These are phyloP conservation scores for Didymella exigua DNA, from an alignment of 2,329 filamentous ascomycete genomes.

Conservation along the genomic window DNA sequence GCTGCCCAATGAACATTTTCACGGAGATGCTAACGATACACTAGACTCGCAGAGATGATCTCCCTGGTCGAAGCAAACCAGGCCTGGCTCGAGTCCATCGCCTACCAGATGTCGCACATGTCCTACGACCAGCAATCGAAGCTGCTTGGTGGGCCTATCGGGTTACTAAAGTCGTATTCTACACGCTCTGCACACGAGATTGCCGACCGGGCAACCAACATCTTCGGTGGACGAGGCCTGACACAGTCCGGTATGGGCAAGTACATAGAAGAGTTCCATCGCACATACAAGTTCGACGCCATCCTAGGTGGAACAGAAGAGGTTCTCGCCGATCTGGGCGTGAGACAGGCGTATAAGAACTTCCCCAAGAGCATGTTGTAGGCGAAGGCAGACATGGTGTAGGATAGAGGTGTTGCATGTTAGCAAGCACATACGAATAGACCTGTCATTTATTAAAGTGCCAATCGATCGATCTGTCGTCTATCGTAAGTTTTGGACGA, in stretches of 20 bases:
- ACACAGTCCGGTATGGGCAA: slow-evolving; percentile 84
- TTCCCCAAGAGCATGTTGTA: slow-evolving; percentile 87
- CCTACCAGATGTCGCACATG: slow-evolving; percentile 89
- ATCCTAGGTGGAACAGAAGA: slow-evolving; percentile 80
- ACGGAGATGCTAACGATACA: not conserved
- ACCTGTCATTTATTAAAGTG: not conserved
- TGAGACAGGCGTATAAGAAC: slow-evolving; percentile 80
- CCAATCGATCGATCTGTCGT: slow-evolving; percentile 2
- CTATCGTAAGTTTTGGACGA: not conserved
- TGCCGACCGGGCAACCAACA: slow-evolving; percentile 82
- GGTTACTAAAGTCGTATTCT: slow-evolving; percentile 77
- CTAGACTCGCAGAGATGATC: slow-evolving; percentile 84
- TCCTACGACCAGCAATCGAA: slow-evolving; percentile 76
- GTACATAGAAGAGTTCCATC: slow-evolving; percentile 82
- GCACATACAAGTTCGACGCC: slow-evolving; percentile 75
- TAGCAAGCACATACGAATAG: not conserved
- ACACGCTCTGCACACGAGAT: slow-evolving; percentile 82
- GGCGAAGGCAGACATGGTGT: slow-evolving; percentile 9
- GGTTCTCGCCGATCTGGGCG: slow-evolving; percentile 78
- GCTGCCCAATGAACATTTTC: not conserved
- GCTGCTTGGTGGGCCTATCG: slow-evolving; percentile 79
- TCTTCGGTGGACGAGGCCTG: slow-evolving; percentile 81
- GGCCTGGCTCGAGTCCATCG: slow-evolving; percentile 82
- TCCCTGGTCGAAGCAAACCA: slow-evolving; percentile 80
- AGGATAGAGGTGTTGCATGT: slow-evolving; percentile 16